Evolutionary conservation across 2,329 filamentous ascomycete species (phyloP).

Genomic region (Penicillium sp.): DNA sequence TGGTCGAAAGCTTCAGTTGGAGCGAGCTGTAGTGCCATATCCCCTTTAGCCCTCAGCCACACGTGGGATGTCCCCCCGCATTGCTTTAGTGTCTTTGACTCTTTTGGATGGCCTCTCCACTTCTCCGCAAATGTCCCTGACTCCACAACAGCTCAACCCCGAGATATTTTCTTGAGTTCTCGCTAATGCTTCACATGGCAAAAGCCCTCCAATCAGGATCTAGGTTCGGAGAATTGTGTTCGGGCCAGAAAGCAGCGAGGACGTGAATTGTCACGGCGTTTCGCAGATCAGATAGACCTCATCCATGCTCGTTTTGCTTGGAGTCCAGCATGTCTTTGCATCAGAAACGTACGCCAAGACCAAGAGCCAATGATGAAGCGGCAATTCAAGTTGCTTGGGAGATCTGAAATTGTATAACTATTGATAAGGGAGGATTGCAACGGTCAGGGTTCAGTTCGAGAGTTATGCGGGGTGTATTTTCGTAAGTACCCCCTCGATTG

Average conservation of each 20-base stretch:
- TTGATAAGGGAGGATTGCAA: neutral
- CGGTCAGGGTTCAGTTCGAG: neutral
- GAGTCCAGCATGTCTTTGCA: too few relatives aligned
- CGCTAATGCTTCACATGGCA: neutral
- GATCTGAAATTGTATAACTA: neutral
- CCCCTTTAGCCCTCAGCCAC: neutral
- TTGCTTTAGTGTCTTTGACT: neutral
- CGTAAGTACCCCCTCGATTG: neutral
- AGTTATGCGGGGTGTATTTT: neutral
- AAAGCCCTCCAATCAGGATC: neutral
- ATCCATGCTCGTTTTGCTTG: neutral
- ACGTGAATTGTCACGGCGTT: neutral
- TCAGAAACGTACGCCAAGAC: neutral
- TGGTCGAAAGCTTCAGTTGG: neutral
- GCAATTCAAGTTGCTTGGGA: too few relatives aligned
- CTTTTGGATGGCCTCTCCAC: neutral
- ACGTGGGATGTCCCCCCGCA: neutral
- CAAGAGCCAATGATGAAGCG: too few relatives aligned
- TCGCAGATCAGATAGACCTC: neutral
- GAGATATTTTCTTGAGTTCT: neutral
- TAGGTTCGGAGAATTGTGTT: neutral
- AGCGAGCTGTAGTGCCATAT: neutral
- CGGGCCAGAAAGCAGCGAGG: neutral
- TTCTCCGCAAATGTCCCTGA: constrained; percentile 1
- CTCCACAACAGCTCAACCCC: neutral